Percentiles rank a stretch among this genome's conserved stretches.
Evolutionary conservation across 2,329 filamentous ascomycete species (phyloP).

Genomic region (Thelonectria rubi): DNA sequence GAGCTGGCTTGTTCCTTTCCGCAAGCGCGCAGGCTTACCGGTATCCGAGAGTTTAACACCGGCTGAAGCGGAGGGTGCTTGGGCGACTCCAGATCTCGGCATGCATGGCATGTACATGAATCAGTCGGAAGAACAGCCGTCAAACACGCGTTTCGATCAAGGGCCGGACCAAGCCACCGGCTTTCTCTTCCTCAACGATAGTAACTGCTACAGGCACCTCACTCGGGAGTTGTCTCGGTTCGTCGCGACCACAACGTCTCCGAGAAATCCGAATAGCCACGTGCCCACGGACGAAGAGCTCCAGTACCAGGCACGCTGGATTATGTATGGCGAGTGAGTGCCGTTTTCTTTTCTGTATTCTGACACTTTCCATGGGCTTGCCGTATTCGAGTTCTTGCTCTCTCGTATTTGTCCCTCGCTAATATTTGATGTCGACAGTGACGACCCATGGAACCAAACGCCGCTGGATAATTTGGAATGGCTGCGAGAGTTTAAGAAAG

Average conservation of each 20-base stretch:
- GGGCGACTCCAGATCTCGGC: not conserved
- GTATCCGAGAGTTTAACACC: not conserved
- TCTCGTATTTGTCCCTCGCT: not conserved
- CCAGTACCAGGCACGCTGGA: conserved; percentile 44
- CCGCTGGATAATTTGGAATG: conserved; percentile 48
- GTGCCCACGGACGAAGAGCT: conserved; percentile 48
- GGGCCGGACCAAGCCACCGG: not conserved
- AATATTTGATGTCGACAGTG: conserved; percentile 15
- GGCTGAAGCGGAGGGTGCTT: not conserved
- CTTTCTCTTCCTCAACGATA: conserved; percentile 28
- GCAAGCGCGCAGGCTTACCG: conserved; percentile 6
- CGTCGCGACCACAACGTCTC: conserved; percentile 39
- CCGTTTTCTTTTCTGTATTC: not conserved
- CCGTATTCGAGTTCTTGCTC: not conserved
- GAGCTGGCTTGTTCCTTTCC: conserved; percentile 19
- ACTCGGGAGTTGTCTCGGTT: conserved; percentile 35
- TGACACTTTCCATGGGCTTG: not conserved
- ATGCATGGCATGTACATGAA: not conserved
- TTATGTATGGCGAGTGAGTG: conserved; percentile 43
- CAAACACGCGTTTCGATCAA: not conserved
- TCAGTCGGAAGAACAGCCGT: not conserved
- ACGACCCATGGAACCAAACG: conserved; percentile 54
- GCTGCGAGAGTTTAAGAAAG: conserved; percentile 34
- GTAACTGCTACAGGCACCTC: conserved; percentile 34
- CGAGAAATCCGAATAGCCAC: conserved; percentile 36